phyloP scores from a whole-genome alignment of 23 red algal genomes.

The Gracilaria vermiculophylla region DNA sequence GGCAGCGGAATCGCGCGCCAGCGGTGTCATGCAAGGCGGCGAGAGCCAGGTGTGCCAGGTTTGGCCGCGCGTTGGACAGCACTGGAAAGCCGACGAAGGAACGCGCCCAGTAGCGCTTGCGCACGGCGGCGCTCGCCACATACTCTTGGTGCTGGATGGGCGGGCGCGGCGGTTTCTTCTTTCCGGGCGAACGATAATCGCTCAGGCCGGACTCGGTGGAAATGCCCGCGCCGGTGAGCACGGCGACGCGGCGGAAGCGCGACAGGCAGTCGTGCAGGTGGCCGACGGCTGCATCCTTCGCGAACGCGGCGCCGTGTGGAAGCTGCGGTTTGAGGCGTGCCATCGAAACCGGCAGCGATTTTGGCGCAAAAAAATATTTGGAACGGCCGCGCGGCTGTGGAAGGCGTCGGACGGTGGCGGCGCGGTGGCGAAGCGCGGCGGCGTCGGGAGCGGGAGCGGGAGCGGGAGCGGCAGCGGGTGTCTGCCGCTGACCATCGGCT shows the following conservation, averaged over 20 bases:
- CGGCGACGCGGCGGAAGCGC: neutral
- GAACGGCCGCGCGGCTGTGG: neutral
- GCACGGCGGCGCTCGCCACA: slow-evolving; percentile 38
- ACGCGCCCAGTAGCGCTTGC: slow-evolving; percentile 82
- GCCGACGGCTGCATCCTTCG: neutral
- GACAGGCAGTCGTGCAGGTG: slow-evolving; percentile 11
- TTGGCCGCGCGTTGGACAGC: slow-evolving; percentile 59
- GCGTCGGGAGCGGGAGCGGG: neutral
- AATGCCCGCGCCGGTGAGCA: slow-evolving; percentile 76
- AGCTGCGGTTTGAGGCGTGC: slow-evolving; percentile 58
- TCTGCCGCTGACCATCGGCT: no score
- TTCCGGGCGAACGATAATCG: slow-evolving; percentile 72
- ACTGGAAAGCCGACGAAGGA: slow-evolving; percentile 80
- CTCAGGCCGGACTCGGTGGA: slow-evolving; percentile 73
- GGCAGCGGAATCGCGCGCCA: neutral
- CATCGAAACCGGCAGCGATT: neutral
- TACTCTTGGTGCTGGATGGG: slow-evolving; percentile 77
- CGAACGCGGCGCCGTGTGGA: slow-evolving; percentile 32
- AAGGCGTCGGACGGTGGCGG: neutral
- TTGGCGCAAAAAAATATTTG: neutral
- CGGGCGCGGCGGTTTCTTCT: slow-evolving; percentile 50
- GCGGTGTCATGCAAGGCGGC: slow-evolving; percentile 4
- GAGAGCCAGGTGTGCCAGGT: slow-evolving; percentile 51
- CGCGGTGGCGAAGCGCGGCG: neutral
- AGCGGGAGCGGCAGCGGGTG: no score